Base-by-base conservation (phyloP, 75 land plant species). In the Sequoia sempervirens region DNA sequence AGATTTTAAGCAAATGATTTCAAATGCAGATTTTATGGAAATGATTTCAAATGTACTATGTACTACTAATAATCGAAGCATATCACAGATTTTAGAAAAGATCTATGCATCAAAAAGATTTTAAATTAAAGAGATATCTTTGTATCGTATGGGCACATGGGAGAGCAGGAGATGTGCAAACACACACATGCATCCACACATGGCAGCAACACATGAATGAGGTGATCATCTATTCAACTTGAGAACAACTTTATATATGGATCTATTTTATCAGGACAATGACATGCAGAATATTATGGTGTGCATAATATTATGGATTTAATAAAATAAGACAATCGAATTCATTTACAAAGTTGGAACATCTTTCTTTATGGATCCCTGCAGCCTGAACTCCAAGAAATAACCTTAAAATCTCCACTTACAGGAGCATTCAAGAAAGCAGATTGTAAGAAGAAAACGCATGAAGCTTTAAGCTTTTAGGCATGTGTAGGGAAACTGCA, bases 291-390 rank as follows among this genome's bases (percentile, higher is more conserved):
- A 45, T 43, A 78, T n/a, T n/a, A 78, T 45, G 37, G 2, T 45
- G 80, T 45, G 30, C 52, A 45, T n/a, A 78, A 78, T 78, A 78
- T 78, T n/a, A 45, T 40, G 41, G 26, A 78, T 45, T 41, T 78
- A 11, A 38, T 47, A 47, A 75, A 78, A 45, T 41, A 45, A 7
- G 1, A 12, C 32, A 23, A 7, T 40, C 40, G 4, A 78, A 45
- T 45, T 78, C 80, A 45, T 78, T 78, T 78, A 41, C 46, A 78
- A 41, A 78, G 80, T 78, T 78, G 47, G 46, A 45, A 45, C 36
- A 32, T 45, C 45, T 15, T 75, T 75, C 23, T 45, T 78, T n/a
- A 78, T 40, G 41, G 46, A 26, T 78, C 46, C 46, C 46, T 78
- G 80, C 52, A 43, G 28, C 80, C n/a, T 75, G 20, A 40, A 38